phyloP scores from a whole-genome alignment of 345 rosid genomes.

The Syzygium aromaticum region DNA sequence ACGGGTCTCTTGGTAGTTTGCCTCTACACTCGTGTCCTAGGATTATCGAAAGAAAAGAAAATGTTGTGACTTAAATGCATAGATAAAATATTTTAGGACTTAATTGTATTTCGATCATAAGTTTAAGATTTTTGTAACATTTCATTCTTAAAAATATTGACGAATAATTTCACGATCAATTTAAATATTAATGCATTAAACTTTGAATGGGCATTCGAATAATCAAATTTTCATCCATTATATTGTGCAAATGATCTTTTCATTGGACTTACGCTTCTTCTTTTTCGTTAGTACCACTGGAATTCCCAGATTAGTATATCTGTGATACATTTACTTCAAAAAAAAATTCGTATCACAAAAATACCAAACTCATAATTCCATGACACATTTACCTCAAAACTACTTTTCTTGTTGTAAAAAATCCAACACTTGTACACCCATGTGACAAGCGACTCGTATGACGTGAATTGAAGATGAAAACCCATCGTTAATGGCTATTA shows the following conservation, averaged over 20 bases:
- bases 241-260: background rate
- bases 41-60: background rate
- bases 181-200: background rate
- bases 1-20: background rate
- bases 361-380: background rate
- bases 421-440: background rate
- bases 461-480: background rate
- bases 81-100: background rate
- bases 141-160: background rate
- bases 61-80: background rate
- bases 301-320: background rate
- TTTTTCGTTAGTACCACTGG: background rate
- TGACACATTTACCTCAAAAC: background rate
- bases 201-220: background rate
- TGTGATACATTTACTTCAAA: background rate
- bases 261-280: background rate
- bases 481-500: too few species aligned
- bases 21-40: background rate
- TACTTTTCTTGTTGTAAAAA: background rate
- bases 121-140: background rate
- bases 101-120: background rate
- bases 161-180: background rate
- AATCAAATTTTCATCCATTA: background rate
- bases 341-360: background rate
- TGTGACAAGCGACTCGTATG: background rate